A percentile compares a stretch with the other conserved stretches of the same genome.
Evolutionary conservation across 257 asterid genomes (phyloP).

Genomic region (Paulownia fortunei): DNA sequence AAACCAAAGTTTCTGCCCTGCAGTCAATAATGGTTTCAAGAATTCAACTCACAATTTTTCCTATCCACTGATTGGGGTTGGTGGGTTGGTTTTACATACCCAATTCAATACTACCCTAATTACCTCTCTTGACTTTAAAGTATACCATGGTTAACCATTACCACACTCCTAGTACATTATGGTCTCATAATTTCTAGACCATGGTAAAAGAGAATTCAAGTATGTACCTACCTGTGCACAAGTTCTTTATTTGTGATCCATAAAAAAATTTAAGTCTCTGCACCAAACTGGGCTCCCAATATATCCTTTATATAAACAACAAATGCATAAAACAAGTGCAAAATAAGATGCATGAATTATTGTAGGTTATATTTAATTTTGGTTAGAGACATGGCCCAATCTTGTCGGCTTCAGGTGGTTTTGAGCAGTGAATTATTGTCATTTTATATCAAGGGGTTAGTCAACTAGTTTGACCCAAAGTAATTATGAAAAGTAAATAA

Average conservation of each 20-base stretch:
- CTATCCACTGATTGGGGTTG: constrained; percentile 18
- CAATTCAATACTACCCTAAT: constrained; percentile 19
- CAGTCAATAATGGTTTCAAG: constrained; percentile 23
- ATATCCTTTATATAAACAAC: constrained; percentile 13
- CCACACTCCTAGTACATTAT: not conserved
- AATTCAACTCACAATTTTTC: not conserved
- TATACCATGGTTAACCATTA: not conserved
- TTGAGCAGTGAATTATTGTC: constrained; percentile 25
- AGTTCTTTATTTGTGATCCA: not conserved
- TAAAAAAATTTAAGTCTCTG: not conserved
- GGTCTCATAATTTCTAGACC: not conserved
- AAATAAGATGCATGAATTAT: constrained; percentile 17
- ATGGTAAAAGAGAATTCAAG: not conserved
- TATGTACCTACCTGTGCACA: not conserved
- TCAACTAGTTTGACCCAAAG: constrained; percentile 25
- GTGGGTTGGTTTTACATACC: constrained; percentile 16
- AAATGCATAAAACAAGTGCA: constrained; percentile 16
- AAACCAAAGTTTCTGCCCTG: not conserved
- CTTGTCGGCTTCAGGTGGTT: constrained; percentile 50
- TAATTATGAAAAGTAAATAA: not conserved
- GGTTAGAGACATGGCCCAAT: constrained; percentile 21
- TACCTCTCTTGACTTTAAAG: not conserved
- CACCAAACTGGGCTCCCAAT: constrained; percentile 5
- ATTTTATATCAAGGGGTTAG: constrained; percentile 26
- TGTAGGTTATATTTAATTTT: constrained; percentile 15